Percentiles rank a stretch among this genome's conserved stretches.
Conservation (phyloP, 2,329 filamentous ascomycete species). For the Dothideomycetes sp. region DNA sequence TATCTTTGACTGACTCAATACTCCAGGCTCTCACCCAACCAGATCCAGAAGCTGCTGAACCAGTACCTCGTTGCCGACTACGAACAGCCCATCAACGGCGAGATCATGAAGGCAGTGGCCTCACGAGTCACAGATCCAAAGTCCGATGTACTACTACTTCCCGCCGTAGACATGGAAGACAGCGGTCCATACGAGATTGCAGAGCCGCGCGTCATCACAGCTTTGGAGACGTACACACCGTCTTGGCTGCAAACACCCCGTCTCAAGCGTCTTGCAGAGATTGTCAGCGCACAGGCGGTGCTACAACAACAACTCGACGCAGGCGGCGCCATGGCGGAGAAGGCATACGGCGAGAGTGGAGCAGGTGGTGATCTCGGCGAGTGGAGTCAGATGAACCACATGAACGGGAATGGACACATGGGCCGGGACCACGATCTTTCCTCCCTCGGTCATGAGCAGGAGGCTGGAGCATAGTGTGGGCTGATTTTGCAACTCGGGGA, state of each 20-base stretch:
- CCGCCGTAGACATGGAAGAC: conserved; percentile 97
- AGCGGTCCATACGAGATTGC: conserved; percentile 97
- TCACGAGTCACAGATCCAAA: conserved; percentile 88
- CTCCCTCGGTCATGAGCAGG: conserved; percentile 7
- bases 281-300: conserved; percentile 91
- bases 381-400: conserved; percentile 7
- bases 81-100: conserved; percentile 97
- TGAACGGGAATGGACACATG: conserved; percentile 3
- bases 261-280: conserved; percentile 92
- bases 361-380: conserved; percentile 6
- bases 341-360: conserved; percentile 3
- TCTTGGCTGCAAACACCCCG: conserved; percentile 96
- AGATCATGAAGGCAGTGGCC: conserved; percentile 99
- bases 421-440: background rate
- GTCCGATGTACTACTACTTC: conserved; percentile 86
- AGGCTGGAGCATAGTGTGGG: conserved; percentile 1
- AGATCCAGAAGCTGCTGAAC: conserved; percentile 97
- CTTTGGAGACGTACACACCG: conserved; percentile 93
- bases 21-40: conserved; percentile 81
- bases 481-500: too few relatives aligned
- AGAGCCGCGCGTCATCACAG: conserved; percentile 89
- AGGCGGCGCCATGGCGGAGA: conserved; percentile 9
- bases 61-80: conserved; percentile 98
- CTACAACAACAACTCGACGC: conserved; percentile 49
- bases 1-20: conserved; percentile 2